phyloP scores from a whole-genome alignment of 176 grass and related monocot genomes.

The Puccinellia tenuiflora region DNA sequence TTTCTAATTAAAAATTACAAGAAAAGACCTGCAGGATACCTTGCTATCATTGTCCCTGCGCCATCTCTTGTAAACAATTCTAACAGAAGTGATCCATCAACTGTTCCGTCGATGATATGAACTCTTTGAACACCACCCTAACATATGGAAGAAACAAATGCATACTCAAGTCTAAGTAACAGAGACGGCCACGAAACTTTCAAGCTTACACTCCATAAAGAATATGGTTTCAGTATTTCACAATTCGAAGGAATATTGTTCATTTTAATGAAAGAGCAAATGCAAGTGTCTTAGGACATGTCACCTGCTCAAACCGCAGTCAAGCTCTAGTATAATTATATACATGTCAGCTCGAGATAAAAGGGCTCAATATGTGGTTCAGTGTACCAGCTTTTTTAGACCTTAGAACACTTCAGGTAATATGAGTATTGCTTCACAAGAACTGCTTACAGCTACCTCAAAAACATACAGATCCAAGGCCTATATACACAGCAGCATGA shows the following conservation, averaged over 20 bases:
- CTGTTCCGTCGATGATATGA: slow-evolving; percentile 85
- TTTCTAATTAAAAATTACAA: not conserved
- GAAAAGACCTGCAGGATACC: slow-evolving; percentile 35
- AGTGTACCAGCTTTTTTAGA: not conserved
- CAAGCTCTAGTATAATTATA: not conserved
- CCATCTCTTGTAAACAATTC: slow-evolving; percentile 99
- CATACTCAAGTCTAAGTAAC: slow-evolving; percentile 4
- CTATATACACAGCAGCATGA: not conserved
- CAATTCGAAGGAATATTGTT: not conserved
- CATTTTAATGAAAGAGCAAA: not conserved
- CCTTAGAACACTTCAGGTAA: not conserved
- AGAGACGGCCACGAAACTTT: not conserved
- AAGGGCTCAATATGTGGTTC: not conserved
- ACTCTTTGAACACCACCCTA: slow-evolving; percentile 96
- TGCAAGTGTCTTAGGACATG: not conserved
- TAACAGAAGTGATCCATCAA: slow-evolving; percentile 76
- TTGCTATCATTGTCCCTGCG: slow-evolving; percentile 90
- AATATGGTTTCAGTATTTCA: not conserved
- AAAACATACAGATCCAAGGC: not conserved
- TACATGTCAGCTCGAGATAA: not conserved
- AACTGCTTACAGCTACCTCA: not conserved
- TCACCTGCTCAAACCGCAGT: slow-evolving; percentile 14
- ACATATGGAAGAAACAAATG: slow-evolving; percentile 18
- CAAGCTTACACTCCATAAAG: not conserved
- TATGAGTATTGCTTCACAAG: not conserved